Evolutionary conservation across 306 rosid species (phyloP).

Genomic region (Pterocarpus macrocarpus): DNA sequence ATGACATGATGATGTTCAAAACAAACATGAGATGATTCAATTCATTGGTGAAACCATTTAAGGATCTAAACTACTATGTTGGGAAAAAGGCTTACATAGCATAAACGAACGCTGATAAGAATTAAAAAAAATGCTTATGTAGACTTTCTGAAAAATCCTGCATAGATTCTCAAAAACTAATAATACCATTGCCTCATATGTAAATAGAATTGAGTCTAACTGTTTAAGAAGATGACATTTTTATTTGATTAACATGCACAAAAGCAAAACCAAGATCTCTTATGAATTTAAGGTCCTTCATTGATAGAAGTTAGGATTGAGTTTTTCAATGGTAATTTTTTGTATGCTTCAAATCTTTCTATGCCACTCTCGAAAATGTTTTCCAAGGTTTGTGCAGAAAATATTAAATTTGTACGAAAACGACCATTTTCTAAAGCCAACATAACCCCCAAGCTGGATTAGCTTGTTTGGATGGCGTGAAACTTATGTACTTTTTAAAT

Average conservation of each 20-base stretch:
- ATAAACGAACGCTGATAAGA: slow-evolving; percentile 7
- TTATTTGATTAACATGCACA: background rate
- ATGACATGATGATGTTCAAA: too few species aligned
- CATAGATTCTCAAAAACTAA: background rate
- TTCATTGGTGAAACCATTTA: background rate
- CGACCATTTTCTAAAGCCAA: background rate
- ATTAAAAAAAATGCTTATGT: slow-evolving; percentile 13
- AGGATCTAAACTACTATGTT: background rate
- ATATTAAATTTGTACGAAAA: background rate
- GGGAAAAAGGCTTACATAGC: background rate
- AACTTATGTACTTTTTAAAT: background rate
- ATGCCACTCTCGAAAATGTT: background rate
- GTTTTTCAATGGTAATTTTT: too few species aligned
- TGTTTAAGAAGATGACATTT: background rate
- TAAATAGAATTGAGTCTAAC: background rate
- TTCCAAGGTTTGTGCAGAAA: background rate
- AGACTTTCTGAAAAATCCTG: background rate
- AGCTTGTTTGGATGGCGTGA: background rate
- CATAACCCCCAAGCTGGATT: background rate
- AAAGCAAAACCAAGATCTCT: background rate
- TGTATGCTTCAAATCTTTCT: background rate
- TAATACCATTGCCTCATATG: background rate
- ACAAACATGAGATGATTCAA: background rate
- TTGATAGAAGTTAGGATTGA: background rate
- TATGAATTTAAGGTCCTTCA: background rate